Conservation (phyloP, 257 asterid genomes). For the Solanum sparsipilum region DNA sequence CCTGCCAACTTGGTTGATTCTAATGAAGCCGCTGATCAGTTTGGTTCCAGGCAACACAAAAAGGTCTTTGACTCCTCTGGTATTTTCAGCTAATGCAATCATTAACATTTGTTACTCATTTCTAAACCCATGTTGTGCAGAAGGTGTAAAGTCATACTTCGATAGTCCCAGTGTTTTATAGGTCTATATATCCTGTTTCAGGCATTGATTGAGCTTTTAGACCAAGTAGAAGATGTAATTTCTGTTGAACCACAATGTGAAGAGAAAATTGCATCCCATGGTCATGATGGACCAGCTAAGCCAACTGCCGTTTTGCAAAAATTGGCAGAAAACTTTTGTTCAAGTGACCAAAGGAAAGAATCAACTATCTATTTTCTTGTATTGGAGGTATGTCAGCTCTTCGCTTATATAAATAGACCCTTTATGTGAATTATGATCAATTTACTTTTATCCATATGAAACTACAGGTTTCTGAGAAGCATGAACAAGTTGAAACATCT, state of each 20-base stretch:
- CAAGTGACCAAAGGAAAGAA: conserved; percentile 15
- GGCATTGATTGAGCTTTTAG: conserved; percentile 90
- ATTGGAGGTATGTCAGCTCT: conserved; percentile 55
- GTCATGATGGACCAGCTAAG: conserved; percentile 23
- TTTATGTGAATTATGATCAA: conserved; percentile 1
- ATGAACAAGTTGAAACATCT: conserved; percentile 26
- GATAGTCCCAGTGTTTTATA: neutral
- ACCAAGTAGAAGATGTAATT: conserved; percentile 87
- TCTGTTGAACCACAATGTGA: conserved; percentile 43
- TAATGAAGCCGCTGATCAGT: conserved; percentile 35
- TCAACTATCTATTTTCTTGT: conserved; percentile 53
- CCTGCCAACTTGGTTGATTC: conserved; percentile 31
- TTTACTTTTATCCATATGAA: neutral
- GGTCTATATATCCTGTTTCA: conserved; percentile 6
- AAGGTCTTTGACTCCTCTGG: conserved; percentile 37
- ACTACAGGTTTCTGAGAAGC: conserved; percentile 63
- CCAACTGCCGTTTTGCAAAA: conserved; percentile 23
- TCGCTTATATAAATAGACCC: conserved; percentile 1
- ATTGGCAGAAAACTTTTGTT: conserved; percentile 11
- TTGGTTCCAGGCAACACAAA: conserved; percentile 69
- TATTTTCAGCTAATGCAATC: neutral
- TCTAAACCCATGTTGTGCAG: neutral
- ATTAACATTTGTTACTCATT: neutral
- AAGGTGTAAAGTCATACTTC: neutral
- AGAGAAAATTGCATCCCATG: conserved; percentile 19